These are phyloP conservation scores for Hygrophila difformis DNA, from an alignment of 257 asterid genomes.

Conservation along the genomic window DNA sequence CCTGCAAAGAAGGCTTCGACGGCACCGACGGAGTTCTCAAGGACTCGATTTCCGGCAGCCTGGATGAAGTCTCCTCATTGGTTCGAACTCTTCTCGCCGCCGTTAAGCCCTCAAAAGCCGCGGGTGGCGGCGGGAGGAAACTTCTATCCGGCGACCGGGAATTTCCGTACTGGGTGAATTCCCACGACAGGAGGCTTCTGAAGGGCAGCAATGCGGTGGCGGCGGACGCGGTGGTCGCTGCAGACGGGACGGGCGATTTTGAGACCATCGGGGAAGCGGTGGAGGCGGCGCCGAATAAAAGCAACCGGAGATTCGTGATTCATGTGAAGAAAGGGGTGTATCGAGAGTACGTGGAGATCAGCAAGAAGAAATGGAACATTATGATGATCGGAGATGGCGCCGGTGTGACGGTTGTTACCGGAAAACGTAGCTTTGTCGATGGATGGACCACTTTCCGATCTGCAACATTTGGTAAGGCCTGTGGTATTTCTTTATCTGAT, in stretches of 20 bases:
- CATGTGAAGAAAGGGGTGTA: conserved; percentile 53
- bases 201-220: conserved; percentile 18
- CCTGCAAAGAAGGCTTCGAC: conserved; percentile 49
- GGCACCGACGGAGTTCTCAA: conserved; percentile 48
- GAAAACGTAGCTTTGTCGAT: conserved; percentile 40
- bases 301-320: conserved; percentile 33
- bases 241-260: conserved; percentile 51
- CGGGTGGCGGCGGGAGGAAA: conserved; percentile 26
- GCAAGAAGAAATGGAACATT: conserved; percentile 56
- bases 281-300: conserved; percentile 32
- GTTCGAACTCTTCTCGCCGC: conserved; percentile 37
- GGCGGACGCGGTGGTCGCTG: conserved; percentile 45
- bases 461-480: conserved; percentile 75
- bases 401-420: conserved; percentile 48
- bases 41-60: conserved; percentile 34
- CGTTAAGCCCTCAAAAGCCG: conserved; percentile 7
- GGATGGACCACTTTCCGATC: conserved; percentile 63
- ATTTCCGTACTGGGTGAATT: conserved; percentile 44
- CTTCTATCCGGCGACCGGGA: conserved; percentile 9
- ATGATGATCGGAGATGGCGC: conserved; percentile 65
- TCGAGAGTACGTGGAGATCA: conserved; percentile 42
- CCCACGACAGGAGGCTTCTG: conserved; percentile 31
- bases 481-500: no score
- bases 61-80: conserved; percentile 39
- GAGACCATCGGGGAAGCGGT: conserved; percentile 35